phyloP scores from a whole-genome alignment of 208 protist species.

The Paratrypanosoma confusum region DNA sequence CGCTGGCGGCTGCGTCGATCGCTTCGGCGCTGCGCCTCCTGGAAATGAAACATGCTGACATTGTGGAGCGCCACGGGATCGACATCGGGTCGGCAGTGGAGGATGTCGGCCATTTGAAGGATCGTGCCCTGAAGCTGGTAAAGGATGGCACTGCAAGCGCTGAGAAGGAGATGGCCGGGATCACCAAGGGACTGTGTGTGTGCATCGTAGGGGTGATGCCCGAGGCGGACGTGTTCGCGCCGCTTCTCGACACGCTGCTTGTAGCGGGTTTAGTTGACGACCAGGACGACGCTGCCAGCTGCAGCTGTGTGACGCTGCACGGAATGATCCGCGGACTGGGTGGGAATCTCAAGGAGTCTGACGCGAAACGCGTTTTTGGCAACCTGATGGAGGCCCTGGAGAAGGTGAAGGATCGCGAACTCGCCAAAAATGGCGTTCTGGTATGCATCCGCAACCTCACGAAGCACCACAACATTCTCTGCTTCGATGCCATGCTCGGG shows the following conservation, averaged over 20 bases:
- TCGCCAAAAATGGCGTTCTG: constrained; percentile 5
- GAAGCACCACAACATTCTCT: constrained; percentile 7
- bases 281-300: constrained; percentile 6
- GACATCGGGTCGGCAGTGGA: background rate
- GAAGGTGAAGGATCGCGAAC: background rate
- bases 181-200: constrained; percentile 3
- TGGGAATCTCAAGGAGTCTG: constrained; percentile 1
- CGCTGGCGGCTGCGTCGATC: background rate
- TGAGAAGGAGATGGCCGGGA: constrained; percentile 6
- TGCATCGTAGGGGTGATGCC: background rate
- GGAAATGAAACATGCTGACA: background rate
- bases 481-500: constrained; percentile 8
- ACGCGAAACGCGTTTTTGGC: constrained; percentile 2
- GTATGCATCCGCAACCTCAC: constrained; percentile 5
- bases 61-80: background rate
- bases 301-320: constrained; percentile 6
- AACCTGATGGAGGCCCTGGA: constrained; percentile 7
- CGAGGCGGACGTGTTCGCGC: background rate
- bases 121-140: background rate
- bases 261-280: constrained; percentile 2
- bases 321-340: constrained; percentile 10
- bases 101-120: background rate
- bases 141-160: background rate
- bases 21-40: background rate
- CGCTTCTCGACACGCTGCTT: constrained; percentile 3